phyloP scores from a whole-genome alignment of 495 filamentous ascomycete species.

The Poronia punctata region DNA sequence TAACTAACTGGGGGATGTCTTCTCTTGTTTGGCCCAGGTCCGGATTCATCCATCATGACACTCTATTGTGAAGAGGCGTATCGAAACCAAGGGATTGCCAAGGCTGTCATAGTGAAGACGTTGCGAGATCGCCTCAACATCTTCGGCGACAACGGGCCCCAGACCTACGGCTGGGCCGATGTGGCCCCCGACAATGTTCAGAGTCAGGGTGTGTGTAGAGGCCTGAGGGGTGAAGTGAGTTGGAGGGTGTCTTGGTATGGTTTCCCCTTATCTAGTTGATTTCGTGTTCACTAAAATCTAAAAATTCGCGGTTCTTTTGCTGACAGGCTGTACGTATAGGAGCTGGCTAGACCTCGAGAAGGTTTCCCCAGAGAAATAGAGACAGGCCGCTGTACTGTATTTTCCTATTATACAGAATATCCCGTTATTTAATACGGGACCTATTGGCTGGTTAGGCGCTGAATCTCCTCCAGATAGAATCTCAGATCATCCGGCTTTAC shows the following conservation, averaged over 20 bases:
- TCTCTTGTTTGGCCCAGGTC: conserved; percentile 7
- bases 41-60: conserved; percentile 20
- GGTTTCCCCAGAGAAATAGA: conserved; percentile 17
- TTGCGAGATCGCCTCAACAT: conserved; percentile 31
- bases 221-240: conserved; percentile 30
- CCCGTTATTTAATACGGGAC: neutral
- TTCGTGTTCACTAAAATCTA: conserved; percentile 17
- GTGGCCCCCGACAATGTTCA: conserved; percentile 31
- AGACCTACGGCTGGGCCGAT: conserved; percentile 32
- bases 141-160: conserved; percentile 31
- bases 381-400: neutral
- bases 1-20: neutral
- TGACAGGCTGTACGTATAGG: conserved; percentile 8
- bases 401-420: neutral
- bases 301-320: neutral
- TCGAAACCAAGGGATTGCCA: conserved; percentile 37
- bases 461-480: conserved; percentile 91
- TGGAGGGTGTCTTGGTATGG: conserved; percentile 41
- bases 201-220: conserved; percentile 38
- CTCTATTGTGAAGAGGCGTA: conserved; percentile 31
- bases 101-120: conserved; percentile 33
- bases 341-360: conserved; percentile 19
- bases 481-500: conserved; percentile 87
- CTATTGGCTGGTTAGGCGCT: conserved; percentile 51
- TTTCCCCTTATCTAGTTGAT: no score